Percentiles rank a stretch among this genome's conserved stretches.
phyloP scores from a whole-genome alignment of 805 yeast genomes.

The Saturnispora quitensis region DNA sequence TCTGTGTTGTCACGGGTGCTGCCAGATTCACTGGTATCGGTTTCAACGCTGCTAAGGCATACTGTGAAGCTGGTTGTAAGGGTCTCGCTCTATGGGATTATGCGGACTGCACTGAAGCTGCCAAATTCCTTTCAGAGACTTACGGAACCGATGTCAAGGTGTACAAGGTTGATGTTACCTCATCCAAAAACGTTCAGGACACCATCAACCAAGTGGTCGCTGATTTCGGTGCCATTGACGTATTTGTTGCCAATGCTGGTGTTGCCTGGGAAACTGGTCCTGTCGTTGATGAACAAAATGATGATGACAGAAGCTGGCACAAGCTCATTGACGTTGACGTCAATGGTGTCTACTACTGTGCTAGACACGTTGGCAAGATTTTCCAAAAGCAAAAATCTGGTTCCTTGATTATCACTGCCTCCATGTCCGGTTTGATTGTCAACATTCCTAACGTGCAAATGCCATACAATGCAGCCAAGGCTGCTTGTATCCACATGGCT shows the following conservation, averaged over 20 bases:
- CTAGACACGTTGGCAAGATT: constrained; percentile 62
- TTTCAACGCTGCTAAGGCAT: constrained; percentile 40
- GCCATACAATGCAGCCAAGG: constrained; percentile 82
- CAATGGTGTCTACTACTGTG: constrained; percentile 73
- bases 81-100: constrained; percentile 31
- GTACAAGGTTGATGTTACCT: constrained; percentile 28
- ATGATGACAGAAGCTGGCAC: constrained; percentile 37
- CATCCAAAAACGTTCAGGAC: constrained; percentile 24
- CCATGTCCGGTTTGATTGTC: constrained; percentile 87
- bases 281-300: constrained; percentile 34
- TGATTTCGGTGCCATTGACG: constrained; percentile 32
- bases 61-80: constrained; percentile 44
- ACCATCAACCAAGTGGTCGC: constrained; percentile 23
- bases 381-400: constrained; percentile 71
- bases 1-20: constrained; percentile 43
- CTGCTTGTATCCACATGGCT: constrained; percentile 69
- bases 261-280: constrained; percentile 71
- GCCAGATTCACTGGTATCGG: constrained; percentile 45
- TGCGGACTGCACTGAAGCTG: constrained; percentile 12
- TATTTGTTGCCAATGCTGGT: constrained; percentile 42
- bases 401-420: constrained; percentile 74
- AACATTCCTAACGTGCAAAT: constrained; percentile 85
- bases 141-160: constrained; percentile 13
- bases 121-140: constrained; percentile 6
- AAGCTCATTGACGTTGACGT: constrained; percentile 67